Base-by-base conservation (phyloP, 2,329 filamentous ascomycete genomes). In the Ceratocystis lukuohia region DNA sequence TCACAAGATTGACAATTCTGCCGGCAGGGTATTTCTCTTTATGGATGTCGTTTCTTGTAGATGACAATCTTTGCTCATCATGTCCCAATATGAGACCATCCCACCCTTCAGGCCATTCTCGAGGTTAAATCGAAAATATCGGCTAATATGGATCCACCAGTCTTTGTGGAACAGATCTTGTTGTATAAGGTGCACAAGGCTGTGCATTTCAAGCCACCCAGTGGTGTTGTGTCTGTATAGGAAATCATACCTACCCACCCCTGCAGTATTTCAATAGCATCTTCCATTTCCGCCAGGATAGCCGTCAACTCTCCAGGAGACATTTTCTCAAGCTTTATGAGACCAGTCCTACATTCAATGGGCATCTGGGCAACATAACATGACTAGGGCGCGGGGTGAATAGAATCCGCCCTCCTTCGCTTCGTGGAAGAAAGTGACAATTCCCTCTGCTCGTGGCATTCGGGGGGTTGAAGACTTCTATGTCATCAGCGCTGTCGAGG, bases 361-460 rank as follows among this genome's bases (percentile, higher is more conserved):
- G 20, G 6, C 3, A 53, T 10, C 3, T 22, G 5, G 3, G 6
- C 20, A 10, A 53, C 59, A 22, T 66, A 10, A 53, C 59, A 22
- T 66, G 6, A 12, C 33, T 10, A 44, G 50, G 56, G n/a, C 61
- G 63, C 5, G 61, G 68, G 25, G 44, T 64, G 37, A 68, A 33
- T 3, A 65, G 45, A 22, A 63, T 59, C 17, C 28, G 53, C 30
- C 62, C 65, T 1, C 67, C 64, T 3, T 56, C 10, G 15, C 65
- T 70, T 0, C 61, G 61, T 0, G 74, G 76, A 4, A 78, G 69
- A 68, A 72, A 72, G 4, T 73, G 65, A 0, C 15, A 1, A 12
- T 62, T 61, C 15, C 37, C 17, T 33, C 30, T 5, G 15, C 37
- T 17, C 50, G 17, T 37, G 1, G 30, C 30, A 33, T 6, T 33